Percentiles rank a stretch among this genome's conserved stretches.
Conservation (phyloP, 768 basidiomycete genomes). For the Dioszegia aurantiaca region DNA sequence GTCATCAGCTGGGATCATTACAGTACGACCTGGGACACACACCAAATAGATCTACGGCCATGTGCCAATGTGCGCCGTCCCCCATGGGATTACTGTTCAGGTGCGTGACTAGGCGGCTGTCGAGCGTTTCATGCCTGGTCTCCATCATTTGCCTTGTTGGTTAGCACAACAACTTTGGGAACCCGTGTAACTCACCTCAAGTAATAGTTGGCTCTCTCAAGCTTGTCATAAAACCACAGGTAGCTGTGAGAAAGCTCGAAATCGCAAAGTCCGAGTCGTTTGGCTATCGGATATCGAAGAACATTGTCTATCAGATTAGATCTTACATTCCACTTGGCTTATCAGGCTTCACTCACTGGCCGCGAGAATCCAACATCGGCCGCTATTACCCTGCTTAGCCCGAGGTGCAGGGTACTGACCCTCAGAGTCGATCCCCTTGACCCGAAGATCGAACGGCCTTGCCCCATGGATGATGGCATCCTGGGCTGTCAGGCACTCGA, state of each 20-base stretch:
- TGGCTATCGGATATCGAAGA: conserved; percentile 76
- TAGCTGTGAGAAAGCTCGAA: conserved; percentile 92
- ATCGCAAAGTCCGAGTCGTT: conserved; percentile 76
- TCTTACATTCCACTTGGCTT: background rate
- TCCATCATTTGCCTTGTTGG: conserved; percentile 66
- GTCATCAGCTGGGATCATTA: conserved; percentile 1
- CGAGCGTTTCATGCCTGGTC: conserved; percentile 71
- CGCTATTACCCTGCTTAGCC: conserved; percentile 81
- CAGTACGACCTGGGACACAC: conserved; percentile 37
- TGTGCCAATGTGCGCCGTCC: conserved; percentile 95
- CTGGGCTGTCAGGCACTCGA: conserved; percentile 39
- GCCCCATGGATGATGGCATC: conserved; percentile 30
- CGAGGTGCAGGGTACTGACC: conserved; percentile 78
- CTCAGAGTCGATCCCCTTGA: conserved; percentile 53
- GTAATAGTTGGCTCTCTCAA: conserved; percentile 87
- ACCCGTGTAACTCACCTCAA: conserved; percentile 59
- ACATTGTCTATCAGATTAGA: conserved; percentile 51
- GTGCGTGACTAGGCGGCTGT: conserved; percentile 75
- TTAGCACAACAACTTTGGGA: background rate
- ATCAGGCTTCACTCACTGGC: conserved; percentile 64
- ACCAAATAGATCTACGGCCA: conserved; percentile 70
- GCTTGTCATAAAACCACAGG: conserved; percentile 94
- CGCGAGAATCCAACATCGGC: conserved; percentile 94
- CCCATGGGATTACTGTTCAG: conserved; percentile 73
- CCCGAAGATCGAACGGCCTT: conserved; percentile 71